These are phyloP conservation scores for Aspergillus sp. DNA, from an alignment of 2,329 filamentous ascomycete genomes.

Conservation along the genomic window DNA sequence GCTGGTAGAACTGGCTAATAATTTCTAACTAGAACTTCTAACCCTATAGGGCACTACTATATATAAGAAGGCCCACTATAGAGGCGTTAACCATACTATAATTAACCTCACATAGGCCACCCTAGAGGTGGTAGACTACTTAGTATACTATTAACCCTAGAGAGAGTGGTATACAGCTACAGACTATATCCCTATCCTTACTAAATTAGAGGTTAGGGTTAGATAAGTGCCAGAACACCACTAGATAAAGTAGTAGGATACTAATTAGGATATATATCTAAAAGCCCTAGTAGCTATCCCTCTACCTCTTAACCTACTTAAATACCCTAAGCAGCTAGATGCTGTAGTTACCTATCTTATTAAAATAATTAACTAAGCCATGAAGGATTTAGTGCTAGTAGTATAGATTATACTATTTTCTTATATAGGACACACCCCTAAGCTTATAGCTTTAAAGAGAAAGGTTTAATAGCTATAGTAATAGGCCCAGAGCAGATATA, in stretches of 20 bases:
- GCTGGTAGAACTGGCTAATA: background rate
- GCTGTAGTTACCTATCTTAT: background rate
- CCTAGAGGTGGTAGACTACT: background rate
- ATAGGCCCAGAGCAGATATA: background rate
- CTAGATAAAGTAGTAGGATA: background rate
- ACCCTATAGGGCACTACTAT: conserved; percentile 2
- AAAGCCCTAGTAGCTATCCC: background rate
- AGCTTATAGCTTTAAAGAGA: background rate
- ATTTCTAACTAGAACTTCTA: conserved; percentile 1
- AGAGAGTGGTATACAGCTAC: background rate
- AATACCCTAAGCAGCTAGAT: background rate
- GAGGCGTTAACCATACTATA: background rate
- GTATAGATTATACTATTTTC: background rate
- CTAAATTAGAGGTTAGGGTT: background rate
- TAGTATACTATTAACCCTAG: conserved; percentile 1
- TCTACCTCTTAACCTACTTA: background rate
- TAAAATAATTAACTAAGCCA: background rate
- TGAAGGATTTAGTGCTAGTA: background rate
- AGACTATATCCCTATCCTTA: conserved; percentile 3
- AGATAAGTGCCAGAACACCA: background rate
- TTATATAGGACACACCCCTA: background rate
- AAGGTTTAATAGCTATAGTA: background rate
- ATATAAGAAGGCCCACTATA: background rate
- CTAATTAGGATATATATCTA: background rate
- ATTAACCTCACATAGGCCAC: conserved; percentile 4